Conservation (phyloP, 2,329 filamentous ascomycete genomes). For the Trichoderma simmonsii region DNA sequence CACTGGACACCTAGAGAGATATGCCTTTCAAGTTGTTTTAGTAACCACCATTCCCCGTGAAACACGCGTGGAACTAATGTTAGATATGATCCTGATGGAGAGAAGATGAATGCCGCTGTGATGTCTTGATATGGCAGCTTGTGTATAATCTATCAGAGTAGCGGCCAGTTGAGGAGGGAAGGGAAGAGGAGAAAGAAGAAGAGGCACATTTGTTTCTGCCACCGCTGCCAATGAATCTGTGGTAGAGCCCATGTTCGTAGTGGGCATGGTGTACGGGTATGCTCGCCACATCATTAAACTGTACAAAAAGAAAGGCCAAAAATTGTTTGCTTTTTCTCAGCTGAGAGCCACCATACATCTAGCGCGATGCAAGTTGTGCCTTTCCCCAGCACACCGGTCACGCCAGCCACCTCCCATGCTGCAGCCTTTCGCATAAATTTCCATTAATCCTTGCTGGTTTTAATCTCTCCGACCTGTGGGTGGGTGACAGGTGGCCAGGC, state of each 20-base stretch:
- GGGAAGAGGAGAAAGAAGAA: not conserved
- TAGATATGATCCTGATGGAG: not conserved
- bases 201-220: not conserved
- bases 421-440: not conserved
- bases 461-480: not conserved
- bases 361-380: not conserved
- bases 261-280: not conserved
- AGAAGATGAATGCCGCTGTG: not conserved
- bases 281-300: not conserved
- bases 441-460: not conserved
- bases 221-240: not conserved
- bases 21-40: not conserved
- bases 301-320: not conserved
- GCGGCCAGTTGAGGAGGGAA: not conserved
- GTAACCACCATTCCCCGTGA: not conserved
- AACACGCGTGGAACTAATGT: too few relatives aligned
- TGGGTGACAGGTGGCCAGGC: not conserved
- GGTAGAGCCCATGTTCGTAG: not conserved
- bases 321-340: not conserved
- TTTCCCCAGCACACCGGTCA: not conserved
- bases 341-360: not conserved
- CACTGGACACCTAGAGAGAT: not conserved
- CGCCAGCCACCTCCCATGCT: not conserved
- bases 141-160: not conserved
- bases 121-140: not conserved